Evolutionary conservation across 257 asterid species (phyloP).

Genomic region (Jacaranda mimosifolia): DNA sequence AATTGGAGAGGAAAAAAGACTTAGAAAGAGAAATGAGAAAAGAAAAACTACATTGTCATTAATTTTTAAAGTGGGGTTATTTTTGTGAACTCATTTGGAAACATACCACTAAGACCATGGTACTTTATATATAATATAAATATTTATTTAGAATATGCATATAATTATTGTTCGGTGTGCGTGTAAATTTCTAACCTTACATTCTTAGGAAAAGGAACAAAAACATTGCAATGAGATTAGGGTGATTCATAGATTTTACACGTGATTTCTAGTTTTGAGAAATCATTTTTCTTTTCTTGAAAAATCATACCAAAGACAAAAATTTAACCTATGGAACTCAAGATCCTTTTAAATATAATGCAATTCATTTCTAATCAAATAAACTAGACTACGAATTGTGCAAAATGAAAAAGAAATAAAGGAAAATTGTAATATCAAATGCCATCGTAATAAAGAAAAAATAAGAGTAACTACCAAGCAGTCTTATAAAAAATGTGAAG

Average conservation of each 20-base stretch:
- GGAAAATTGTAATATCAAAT: background rate
- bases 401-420: background rate
- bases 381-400: background rate
- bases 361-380: background rate
- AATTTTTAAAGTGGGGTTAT: too few species aligned
- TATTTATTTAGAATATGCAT: too few species aligned
- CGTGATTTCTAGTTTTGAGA: background rate
- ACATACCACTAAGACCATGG: too few species aligned
- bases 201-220: constrained; percentile 1
- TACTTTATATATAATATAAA: too few species aligned
- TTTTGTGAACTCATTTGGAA: too few species aligned
- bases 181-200: too few species aligned
- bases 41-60: too few species aligned
- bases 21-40: too few species aligned
- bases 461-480: background rate
- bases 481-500: background rate
- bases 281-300: background rate
- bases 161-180: too few species aligned
- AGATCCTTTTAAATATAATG: background rate
- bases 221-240: background rate
- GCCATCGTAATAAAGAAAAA: background rate
- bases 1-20: too few species aligned
- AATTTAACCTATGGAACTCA: background rate
- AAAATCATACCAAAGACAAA: background rate
- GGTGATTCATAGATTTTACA: background rate